Conservation (phyloP, 1,284 basidiomycete genomes). For the Phlebopus sp. region DNA sequence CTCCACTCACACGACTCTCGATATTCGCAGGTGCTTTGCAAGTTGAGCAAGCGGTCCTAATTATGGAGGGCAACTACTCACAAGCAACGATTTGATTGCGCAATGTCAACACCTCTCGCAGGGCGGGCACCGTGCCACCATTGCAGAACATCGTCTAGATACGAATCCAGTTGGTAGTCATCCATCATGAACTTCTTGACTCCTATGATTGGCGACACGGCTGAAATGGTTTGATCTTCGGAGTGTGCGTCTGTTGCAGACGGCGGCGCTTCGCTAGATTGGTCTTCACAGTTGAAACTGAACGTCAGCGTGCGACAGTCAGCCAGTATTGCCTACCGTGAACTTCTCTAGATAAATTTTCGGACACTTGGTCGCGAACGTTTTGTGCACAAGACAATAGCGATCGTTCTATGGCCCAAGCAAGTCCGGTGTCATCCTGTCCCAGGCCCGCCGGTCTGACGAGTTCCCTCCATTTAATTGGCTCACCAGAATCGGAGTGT, state of each 20-base stretch:
- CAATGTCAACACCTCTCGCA: constrained; percentile 64
- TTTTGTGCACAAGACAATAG: constrained; percentile 15
- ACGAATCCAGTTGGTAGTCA: constrained; percentile 49
- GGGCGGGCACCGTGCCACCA: constrained; percentile 76
- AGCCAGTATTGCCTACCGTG: constrained; percentile 10
- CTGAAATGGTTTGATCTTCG: constrained; percentile 14
- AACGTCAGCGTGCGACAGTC: background rate
- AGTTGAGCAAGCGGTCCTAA: constrained; percentile 9
- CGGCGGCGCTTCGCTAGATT: background rate
- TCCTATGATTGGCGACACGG: constrained; percentile 57
- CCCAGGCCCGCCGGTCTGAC: constrained; percentile 4
- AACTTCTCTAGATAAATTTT: background rate
- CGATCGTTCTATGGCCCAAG: constrained; percentile 23
- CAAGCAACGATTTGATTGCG: constrained; percentile 65
- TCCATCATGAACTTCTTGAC: constrained; percentile 61
- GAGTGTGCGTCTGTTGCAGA: background rate
- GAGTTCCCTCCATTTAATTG: constrained; percentile 13
- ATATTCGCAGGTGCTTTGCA: constrained; percentile 75
- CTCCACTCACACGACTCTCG: constrained; percentile 81
- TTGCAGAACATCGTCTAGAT: constrained; percentile 55
- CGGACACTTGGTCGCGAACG: background rate
- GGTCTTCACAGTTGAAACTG: constrained; percentile 7
- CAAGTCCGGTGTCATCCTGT: constrained; percentile 12
- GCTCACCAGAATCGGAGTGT: constrained; percentile 3
- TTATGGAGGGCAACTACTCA: constrained; percentile 38